Percentiles rank a stretch among this genome's conserved stretches.
Evolutionary conservation across 2,329 filamentous ascomycete species (phyloP).

Genomic region (Stemphylium lycopersici): DNA sequence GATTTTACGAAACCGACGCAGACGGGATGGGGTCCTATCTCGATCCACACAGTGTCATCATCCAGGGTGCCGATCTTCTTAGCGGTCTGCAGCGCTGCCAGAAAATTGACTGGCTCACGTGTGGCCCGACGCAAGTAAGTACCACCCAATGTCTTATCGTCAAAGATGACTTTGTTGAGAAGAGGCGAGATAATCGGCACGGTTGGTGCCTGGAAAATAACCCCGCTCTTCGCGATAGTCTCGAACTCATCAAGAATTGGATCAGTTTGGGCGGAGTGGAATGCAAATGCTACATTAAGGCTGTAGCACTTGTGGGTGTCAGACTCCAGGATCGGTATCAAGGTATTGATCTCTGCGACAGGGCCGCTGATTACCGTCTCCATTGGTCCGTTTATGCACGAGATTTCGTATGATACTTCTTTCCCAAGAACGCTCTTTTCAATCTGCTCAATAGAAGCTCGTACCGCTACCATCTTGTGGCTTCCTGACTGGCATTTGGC

Average conservation of each 20-base stretch:
- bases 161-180: neutral
- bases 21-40: constrained; percentile 2
- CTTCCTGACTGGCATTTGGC: constrained; percentile 30
- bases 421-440: no score
- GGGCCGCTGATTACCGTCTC: constrained; percentile 38
- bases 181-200: neutral
- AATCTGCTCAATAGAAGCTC: neutral
- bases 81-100: neutral
- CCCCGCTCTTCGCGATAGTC: constrained; percentile 35
- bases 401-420: constrained; percentile 14
- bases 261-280: constrained; percentile 43
- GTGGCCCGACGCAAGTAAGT: neutral
- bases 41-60: constrained; percentile 1
- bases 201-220: constrained; percentile 3
- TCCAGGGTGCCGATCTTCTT: neutral
- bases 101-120: neutral
- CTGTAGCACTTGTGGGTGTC: no score
- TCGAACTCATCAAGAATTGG: constrained; percentile 53
- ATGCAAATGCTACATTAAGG: constrained; percentile 29
- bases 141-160: neutral
- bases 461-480: constrained; percentile 44
- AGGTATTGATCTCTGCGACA: constrained; percentile 11
- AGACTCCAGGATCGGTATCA: neutral
- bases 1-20: constrained; percentile 2
- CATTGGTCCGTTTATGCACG: constrained; percentile 37